Evolutionary conservation across 345 rosid species (phyloP), one percentile per base, ranked within the genome.

Genomic region (Pistacia vera): DNA sequence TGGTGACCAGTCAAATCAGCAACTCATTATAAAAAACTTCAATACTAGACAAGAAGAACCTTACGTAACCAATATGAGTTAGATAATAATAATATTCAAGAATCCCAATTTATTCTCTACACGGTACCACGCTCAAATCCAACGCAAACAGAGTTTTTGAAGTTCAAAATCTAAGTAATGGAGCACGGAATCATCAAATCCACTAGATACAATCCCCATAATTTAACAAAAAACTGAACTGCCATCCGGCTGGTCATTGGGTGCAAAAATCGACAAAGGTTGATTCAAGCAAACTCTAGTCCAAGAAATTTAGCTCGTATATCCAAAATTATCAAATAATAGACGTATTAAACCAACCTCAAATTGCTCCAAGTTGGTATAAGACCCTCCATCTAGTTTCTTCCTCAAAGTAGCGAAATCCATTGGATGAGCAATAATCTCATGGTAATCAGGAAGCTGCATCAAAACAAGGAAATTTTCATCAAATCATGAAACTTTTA

Each of bases 401-500:
- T 85, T 93, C 86, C 93, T 89, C 75, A 92, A 80, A 0, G 98
- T 92, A 60, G 86, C 84, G 72, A 92, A 96, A 83, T 96, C 99
- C 98, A 96, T 92, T 11, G 97, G 97, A 83, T 93, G 80, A 46
- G 86, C 86, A 72, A 96, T 78, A 74, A 92, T 88, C 76, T 93
- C 99, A 77, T 84, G 91, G 75, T 96, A 96, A 81, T 96, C 98
- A 74, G 99, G 99, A 86, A 96, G 97, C 99, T 96, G 92, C 22
- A 82, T 59, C 64, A 81, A 83, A 46, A 82, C 12, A 69, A 65
- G 74, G 54, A 55, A 51, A 48, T 4, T 4, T 13, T 54, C 41
- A 70, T 38, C 35, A 68, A 22, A 63, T 75, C 71, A 83, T 61
- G 51, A 57, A 61, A 72, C 28, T 41, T 41, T 4, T 46, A 68